These are phyloP conservation scores for Rehmannia glutinosa DNA, from an alignment of 257 asterid species.

Conservation along the genomic window DNA sequence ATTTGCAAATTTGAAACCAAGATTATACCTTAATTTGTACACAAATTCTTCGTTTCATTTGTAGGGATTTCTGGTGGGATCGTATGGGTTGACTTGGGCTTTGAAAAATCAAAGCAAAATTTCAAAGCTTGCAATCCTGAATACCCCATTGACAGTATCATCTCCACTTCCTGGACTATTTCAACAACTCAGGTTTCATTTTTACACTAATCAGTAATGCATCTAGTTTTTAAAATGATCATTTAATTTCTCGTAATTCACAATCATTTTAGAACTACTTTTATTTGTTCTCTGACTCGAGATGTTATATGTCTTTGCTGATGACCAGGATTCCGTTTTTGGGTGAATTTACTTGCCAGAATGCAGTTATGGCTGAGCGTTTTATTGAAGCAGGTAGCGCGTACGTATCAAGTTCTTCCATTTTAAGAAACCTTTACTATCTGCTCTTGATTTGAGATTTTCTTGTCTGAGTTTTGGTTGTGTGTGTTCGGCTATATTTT, in stretches of 20 bases:
- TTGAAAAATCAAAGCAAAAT: constrained; percentile 70
- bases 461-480: not conserved
- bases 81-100: constrained; percentile 97
- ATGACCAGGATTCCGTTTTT: constrained; percentile 76
- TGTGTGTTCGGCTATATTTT: not conserved
- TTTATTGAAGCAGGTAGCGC: constrained; percentile 99
- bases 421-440: not conserved
- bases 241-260: not conserved
- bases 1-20: not conserved
- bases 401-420: constrained; percentile 68
- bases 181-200: constrained; percentile 73
- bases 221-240: constrained; percentile 1
- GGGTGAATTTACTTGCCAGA: constrained; percentile 95
- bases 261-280: not conserved
- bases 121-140: constrained; percentile 75
- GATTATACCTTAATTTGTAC: not conserved
- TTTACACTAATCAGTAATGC: not conserved
- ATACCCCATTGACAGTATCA: constrained; percentile 82
- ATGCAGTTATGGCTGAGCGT: constrained; percentile 95
- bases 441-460: constrained; percentile 6
- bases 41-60: constrained; percentile 8
- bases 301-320: constrained; percentile 20
- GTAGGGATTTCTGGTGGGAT: constrained; percentile 95
- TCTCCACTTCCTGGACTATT: constrained; percentile 96
- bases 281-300: constrained; percentile 1